phyloP scores from a whole-genome alignment of 2,329 filamentous ascomycete genomes.

The Ophiostoma angusticollis region DNA sequence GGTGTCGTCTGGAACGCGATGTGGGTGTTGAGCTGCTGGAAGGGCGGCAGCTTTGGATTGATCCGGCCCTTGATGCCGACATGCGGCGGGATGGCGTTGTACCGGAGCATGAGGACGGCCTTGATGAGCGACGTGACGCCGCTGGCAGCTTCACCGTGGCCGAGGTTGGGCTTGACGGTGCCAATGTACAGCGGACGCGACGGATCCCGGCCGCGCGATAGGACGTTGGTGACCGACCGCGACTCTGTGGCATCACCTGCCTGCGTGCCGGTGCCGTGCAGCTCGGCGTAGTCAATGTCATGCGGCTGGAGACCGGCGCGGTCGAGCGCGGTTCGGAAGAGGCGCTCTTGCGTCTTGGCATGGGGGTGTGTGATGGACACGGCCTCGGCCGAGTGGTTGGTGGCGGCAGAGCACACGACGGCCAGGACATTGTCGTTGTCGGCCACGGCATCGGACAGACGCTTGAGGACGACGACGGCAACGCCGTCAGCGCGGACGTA shows the following conservation, averaged over 20 bases:
- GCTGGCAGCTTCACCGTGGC: conserved; percentile 33
- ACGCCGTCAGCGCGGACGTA: conserved; percentile 38
- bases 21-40: conserved; percentile 36
- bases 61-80: conserved; percentile 31
- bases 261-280: conserved; percentile 57
- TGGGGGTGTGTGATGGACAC: conserved; percentile 52
- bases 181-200: conserved; percentile 30
- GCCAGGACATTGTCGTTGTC: conserved; percentile 39
- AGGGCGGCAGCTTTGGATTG: conserved; percentile 17
- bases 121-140: conserved; percentile 33
- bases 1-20: conserved; percentile 41
- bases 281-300: conserved; percentile 52
- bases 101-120: conserved; percentile 34
- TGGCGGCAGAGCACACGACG: conserved; percentile 45
- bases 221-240: conserved; percentile 33
- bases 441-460: conserved; percentile 30
- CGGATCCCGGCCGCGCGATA: conserved; percentile 12
- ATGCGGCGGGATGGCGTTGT: conserved; percentile 37
- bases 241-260: conserved; percentile 51
- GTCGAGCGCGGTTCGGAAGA: conserved; percentile 43
- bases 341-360: conserved; percentile 40
- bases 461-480: conserved; percentile 32
- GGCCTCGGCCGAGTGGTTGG: conserved; percentile 51
- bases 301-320: conserved; percentile 43
- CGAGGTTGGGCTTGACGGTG: conserved; percentile 37